Percentiles rank a stretch among this genome's conserved stretches.
These are phyloP conservation scores for Chrysoporthe austroafricana DNA, from an alignment of 2,329 filamentous ascomycete genomes.

Conservation along the genomic window DNA sequence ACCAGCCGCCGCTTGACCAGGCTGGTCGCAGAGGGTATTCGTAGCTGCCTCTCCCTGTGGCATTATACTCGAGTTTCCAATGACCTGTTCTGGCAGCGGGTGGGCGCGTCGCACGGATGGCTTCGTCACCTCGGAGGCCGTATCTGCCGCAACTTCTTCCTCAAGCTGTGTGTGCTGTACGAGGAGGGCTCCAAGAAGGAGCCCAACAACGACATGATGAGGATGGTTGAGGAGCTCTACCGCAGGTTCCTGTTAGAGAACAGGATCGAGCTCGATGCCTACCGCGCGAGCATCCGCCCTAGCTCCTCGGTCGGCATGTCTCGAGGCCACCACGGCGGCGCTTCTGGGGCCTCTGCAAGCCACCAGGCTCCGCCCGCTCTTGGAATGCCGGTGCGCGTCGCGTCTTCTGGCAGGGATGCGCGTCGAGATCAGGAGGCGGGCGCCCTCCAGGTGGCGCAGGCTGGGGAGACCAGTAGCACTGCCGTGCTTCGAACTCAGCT, in stretches of 20 bases:
- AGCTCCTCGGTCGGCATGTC: neutral
- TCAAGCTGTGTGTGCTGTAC: slow-evolving; percentile 13
- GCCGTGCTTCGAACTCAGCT: neutral
- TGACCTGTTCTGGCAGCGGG: slow-evolving; percentile 6
- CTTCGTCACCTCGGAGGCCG: slow-evolving; percentile 2
- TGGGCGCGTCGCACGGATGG: neutral
- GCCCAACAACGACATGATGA: neutral
- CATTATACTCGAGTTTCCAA: neutral
- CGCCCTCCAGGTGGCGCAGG: neutral
- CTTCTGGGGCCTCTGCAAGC: neutral
- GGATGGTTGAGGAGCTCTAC: neutral
- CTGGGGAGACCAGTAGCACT: neutral
- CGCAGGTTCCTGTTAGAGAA: slow-evolving; percentile 1
- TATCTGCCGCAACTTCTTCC: slow-evolving; percentile 19
- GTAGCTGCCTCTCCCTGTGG: neutral
- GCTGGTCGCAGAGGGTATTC: neutral
- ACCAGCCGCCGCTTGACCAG: neutral
- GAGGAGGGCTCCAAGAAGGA: slow-evolving; percentile 8
- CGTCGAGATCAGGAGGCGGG: neutral
- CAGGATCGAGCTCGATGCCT: slow-evolving; percentile 6
- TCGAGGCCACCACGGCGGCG: neutral
- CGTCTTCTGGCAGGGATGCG: neutral
- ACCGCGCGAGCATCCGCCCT: neutral
- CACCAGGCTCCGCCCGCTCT: neutral
- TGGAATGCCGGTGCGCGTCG: neutral